These are phyloP conservation scores for Cladophialophora psammophila DNA, from an alignment of 2,329 filamentous ascomycete species.

Conservation along the genomic window DNA sequence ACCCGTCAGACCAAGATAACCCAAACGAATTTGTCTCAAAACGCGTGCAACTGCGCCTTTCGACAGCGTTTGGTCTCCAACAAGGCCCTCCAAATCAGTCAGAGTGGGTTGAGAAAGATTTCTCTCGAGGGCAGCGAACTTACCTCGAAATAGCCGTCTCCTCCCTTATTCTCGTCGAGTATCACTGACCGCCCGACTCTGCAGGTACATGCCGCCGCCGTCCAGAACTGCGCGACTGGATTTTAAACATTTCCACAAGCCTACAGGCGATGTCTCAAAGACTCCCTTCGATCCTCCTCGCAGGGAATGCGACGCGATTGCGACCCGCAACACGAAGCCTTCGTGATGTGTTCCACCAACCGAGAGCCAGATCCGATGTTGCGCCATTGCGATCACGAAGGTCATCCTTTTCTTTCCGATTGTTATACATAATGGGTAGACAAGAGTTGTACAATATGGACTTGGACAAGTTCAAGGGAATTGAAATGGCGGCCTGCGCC, in stretches of 20 bases:
- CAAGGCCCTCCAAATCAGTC: neutral
- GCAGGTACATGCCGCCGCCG: neutral
- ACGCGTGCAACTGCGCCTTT: conserved; percentile 20
- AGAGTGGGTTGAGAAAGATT: neutral
- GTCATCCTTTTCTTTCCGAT: neutral
- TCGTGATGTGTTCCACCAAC: neutral
- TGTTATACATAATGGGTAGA: conserved; percentile 17
- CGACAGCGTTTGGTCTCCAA: neutral
- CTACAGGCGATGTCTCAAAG: neutral
- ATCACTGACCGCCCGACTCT: neutral
- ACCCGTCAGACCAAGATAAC: conserved; percentile 18
- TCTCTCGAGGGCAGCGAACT: neutral
- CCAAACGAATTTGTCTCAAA: conserved; percentile 3
- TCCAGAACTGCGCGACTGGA: neutral
- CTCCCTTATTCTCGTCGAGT: neutral
- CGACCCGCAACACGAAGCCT: neutral
- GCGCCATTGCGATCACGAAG: neutral
- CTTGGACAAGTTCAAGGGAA: conserved; percentile 7
- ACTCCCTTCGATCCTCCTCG: neutral
- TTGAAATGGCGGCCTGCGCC: conserved; percentile 27
- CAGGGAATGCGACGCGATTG: neutral
- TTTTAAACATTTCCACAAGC: neutral
- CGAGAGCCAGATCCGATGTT: conserved; percentile 1
- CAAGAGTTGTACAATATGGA: conserved; percentile 22
- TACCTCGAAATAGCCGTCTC: conserved; percentile 7